A percentile compares a stretch with the other conserved stretches of the same genome.
phyloP scores from a whole-genome alignment of 2,329 filamentous ascomycete species.

The Ceratocystis smalleyi region DNA sequence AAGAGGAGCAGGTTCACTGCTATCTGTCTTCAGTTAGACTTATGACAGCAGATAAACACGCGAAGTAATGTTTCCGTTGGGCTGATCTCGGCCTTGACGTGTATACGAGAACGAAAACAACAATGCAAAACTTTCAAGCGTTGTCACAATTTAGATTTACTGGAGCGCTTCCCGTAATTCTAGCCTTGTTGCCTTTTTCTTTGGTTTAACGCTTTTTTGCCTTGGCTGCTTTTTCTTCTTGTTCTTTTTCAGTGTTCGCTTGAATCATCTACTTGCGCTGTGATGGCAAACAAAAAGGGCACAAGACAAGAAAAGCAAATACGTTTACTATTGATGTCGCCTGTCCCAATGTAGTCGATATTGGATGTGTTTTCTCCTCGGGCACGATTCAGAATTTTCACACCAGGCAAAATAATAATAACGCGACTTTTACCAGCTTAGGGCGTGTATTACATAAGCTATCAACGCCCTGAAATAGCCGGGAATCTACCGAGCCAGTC shows the following conservation, averaged over 20 bases:
- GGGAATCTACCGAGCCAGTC: too few species aligned
- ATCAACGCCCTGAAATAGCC: too few species aligned
- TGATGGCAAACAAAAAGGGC: background rate
- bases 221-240: background rate
- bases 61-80: background rate
- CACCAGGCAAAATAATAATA: too few species aligned
- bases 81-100: background rate
- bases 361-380: background rate
- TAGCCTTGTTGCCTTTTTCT: background rate
- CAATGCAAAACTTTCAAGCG: background rate
- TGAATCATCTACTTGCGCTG: conserved; percentile 4
- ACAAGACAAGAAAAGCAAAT: background rate
- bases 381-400: background rate
- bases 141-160: background rate
- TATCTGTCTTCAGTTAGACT: background rate
- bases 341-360: background rate
- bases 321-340: background rate
- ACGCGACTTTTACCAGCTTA: too few species aligned
- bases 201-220: background rate
- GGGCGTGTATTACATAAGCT: too few species aligned
- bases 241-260: background rate
- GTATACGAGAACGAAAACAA: background rate
- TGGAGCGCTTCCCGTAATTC: background rate
- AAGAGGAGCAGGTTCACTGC: background rate
- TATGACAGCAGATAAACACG: background rate